A percentile compares a stretch with the other conserved stretches of the same genome.
phyloP scores from a whole-genome alignment of 2,329 filamentous ascomycete species.

The Dactylonectria macrodidyma region DNA sequence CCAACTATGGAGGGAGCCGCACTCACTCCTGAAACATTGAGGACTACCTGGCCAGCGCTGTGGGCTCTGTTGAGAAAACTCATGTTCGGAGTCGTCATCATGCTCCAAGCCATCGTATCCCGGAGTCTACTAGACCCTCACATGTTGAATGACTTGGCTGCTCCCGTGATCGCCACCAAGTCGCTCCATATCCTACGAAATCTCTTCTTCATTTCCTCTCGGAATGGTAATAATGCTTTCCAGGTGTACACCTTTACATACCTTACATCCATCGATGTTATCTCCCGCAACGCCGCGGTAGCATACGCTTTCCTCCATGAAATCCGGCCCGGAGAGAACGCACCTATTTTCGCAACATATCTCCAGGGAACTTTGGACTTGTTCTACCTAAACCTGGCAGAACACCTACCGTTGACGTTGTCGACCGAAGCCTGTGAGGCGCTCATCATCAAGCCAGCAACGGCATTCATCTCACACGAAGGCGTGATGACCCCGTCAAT shows the following conservation, averaged over 20 bases:
- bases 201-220: conserved; percentile 85
- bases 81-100: conserved; percentile 81
- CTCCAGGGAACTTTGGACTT: conserved; percentile 83
- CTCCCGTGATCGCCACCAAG: conserved; percentile 78
- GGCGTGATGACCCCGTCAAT: conserved; percentile 62
- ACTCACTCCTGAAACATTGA: conserved; percentile 76
- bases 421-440: conserved; percentile 78
- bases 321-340: conserved; percentile 64
- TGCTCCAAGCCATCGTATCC: conserved; percentile 81
- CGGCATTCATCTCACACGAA: conserved; percentile 75
- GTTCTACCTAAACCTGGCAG: conserved; percentile 89
- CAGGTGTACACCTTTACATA: conserved; percentile 90
- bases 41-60: conserved; percentile 77
- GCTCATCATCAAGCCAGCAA: conserved; percentile 81
- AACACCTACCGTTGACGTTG: conserved; percentile 83
- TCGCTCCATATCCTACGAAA: conserved; percentile 82
- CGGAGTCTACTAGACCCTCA: conserved; percentile 69
- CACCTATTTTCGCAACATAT: conserved; percentile 43
- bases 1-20: conserved; percentile 73
- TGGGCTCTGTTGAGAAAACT: conserved; percentile 83
- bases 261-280: conserved; percentile 84
- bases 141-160: conserved; percentile 61
- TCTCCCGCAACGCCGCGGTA: conserved; percentile 78
- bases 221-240: conserved; percentile 80
- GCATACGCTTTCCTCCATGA: conserved; percentile 77